A percentile compares a stretch with the other conserved stretches of the same genome.
Evolutionary conservation across 169 alveolate species (phyloP).

Genomic region (Plasmodium chabaudi): DNA sequence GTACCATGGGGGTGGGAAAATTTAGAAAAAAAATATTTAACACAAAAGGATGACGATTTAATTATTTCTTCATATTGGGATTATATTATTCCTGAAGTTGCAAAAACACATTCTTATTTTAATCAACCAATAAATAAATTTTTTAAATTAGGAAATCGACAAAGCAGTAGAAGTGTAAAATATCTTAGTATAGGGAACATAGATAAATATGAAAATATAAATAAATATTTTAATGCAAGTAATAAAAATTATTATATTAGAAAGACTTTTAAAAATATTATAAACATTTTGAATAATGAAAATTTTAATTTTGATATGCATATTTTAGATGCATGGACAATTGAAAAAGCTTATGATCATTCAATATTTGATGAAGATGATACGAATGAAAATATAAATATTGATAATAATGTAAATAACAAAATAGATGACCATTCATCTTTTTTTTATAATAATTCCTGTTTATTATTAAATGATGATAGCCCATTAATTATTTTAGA

Average conservation of each 20-base stretch:
- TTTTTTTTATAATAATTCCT: slow-evolving; percentile 13
- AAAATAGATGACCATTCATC: slow-evolving; percentile 12
- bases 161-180: background rate
- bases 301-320: background rate
- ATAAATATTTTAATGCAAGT: background rate
- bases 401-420: background rate
- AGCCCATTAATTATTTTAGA: slow-evolving; percentile 53
- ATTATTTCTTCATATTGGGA: background rate
- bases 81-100: background rate
- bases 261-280: background rate
- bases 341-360: slow-evolving; percentile 19
- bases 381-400: background rate
- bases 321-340: slow-evolving; percentile 27
- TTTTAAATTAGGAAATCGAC: background rate
- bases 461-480: slow-evolving; percentile 52
- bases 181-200: background rate
- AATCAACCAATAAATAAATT: background rate
- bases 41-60: background rate
- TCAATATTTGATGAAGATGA: background rate
- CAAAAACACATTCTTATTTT: background rate
- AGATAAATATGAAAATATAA: no score
- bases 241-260: background rate
- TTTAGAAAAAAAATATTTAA: background rate
- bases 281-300: slow-evolving; percentile 5
- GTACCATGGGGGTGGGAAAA: background rate